Evolutionary conservation across 306 rosid genomes (phyloP).

Genomic region (Rubus parviflorus): DNA sequence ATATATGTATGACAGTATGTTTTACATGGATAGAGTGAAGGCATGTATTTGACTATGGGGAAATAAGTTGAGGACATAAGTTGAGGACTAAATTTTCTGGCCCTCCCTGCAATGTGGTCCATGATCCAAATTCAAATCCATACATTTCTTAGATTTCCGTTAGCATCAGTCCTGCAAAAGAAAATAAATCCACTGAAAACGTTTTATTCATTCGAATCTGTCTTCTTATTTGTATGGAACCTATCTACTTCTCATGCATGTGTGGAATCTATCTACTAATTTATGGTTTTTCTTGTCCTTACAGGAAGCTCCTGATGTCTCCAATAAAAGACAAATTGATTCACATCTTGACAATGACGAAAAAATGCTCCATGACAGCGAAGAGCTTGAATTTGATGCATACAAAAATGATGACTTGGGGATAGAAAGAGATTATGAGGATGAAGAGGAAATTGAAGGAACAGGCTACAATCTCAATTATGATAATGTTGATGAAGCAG

Average conservation of each 20-base stretch:
- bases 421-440: neutral
- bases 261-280: neutral
- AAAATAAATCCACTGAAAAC: too few species aligned
- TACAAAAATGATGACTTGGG: neutral
- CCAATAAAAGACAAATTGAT: neutral
- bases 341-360: neutral
- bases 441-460: slow-evolving; percentile 1
- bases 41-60: too few species aligned
- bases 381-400: neutral
- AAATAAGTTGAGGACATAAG: too few species aligned
- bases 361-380: neutral
- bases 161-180: too few species aligned
- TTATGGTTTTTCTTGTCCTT: neutral
- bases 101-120: too few species aligned
- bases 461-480: neutral
- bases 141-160: too few species aligned
- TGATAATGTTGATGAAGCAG: slow-evolving; percentile 6
- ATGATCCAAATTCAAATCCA: too few species aligned
- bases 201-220: too few species aligned
- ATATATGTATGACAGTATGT: too few species aligned
- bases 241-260: neutral
- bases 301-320: slow-evolving; percentile 13
- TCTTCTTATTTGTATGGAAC: neutral
- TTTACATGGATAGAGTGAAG: too few species aligned
- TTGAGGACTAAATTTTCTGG: too few species aligned